phyloP scores from a whole-genome alignment of 352 stramenopile genomes.

The Phytophthora constricta region DNA sequence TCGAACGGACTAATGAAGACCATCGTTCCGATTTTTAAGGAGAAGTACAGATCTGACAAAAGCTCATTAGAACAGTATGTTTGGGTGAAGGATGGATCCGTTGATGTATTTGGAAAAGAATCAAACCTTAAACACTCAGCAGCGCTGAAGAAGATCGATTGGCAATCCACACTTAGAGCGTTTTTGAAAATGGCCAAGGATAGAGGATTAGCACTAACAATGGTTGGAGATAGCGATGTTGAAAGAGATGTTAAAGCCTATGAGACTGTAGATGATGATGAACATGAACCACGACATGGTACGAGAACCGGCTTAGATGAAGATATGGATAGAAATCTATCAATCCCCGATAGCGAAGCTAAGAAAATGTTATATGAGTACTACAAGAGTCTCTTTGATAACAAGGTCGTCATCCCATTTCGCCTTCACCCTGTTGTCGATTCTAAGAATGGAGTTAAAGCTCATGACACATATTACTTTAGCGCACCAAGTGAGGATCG shows the following conservation, averaged over 20 bases:
- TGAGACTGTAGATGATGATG: not conserved
- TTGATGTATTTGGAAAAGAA: conserved; percentile 12
- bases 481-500: not conserved
- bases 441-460: not conserved
- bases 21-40: conserved; percentile 15
- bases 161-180: conserved; percentile 1
- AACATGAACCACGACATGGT: conserved; percentile 5
- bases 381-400: not conserved
- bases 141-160: conserved; percentile 10
- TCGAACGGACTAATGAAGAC: conserved; percentile 12
- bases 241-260: conserved; percentile 6
- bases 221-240: not conserved
- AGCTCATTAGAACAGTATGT: conserved; percentile 1
- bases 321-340: conserved; percentile 17
- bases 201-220: conserved; percentile 1
- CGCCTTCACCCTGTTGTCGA: not conserved
- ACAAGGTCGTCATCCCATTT: not conserved
- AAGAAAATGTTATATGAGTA: not conserved
- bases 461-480: not conserved
- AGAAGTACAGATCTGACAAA: conserved; percentile 9
- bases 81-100: conserved; percentile 1
- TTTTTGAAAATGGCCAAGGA: conserved; percentile 15
- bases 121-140: not conserved
- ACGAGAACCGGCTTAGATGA: conserved; percentile 13
- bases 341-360: not conserved